Evolutionary conservation across 2,329 filamentous ascomycete species (phyloP), one percentile per base, ranked within the genome.

Genomic region (Exutisphaerella laricina): DNA sequence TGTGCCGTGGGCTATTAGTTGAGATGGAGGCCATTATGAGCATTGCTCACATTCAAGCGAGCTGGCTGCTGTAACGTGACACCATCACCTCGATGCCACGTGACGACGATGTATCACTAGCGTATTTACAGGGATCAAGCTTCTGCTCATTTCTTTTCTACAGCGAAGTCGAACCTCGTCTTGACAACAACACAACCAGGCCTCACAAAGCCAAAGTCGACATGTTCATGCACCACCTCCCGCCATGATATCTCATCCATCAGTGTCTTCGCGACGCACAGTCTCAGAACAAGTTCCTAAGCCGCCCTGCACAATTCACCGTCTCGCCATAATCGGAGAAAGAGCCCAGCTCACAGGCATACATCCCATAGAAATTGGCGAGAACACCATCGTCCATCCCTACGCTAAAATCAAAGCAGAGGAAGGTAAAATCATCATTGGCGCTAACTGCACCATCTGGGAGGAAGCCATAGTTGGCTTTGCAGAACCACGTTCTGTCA

Each of bases 311-410:
- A 61, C 60, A 43, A 62, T 75, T 50, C 68, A 75, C 58, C 65
- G 69, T 22, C 61, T 64, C 3, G 70, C 69, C 39, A 64, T 73
- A 38, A 64, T 75, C 39, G 68, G 70, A 4, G 67, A 71, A 30
- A 70, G 72, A 53, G 70, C 68, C 3, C 60, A 67, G 25, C 57
- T 73, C 13, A 78, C 66, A n/a, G 92, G 92, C 51, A 80, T 77
- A 2, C 77, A 94, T 61, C 82, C 80, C 1, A 86, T 98, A 50
- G 82, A 79, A 32, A 80, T 97, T 50, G 82, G 82, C 43, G 75
- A 85, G 17, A 82, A 88, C 58, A 82, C 80, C 3, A 78, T 96
- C 5, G 69, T 98, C n/a, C 90, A 97, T 58, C 89, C 92, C 1
- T 85, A 89, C 36, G 79, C 82, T 12, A 80, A 59, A 38, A 60